A percentile compares a stretch with the other conserved stretches of the same genome.
phyloP scores from a whole-genome alignment of 2,329 filamentous ascomycete genomes.

The Rachicladosporium sp. region DNA sequence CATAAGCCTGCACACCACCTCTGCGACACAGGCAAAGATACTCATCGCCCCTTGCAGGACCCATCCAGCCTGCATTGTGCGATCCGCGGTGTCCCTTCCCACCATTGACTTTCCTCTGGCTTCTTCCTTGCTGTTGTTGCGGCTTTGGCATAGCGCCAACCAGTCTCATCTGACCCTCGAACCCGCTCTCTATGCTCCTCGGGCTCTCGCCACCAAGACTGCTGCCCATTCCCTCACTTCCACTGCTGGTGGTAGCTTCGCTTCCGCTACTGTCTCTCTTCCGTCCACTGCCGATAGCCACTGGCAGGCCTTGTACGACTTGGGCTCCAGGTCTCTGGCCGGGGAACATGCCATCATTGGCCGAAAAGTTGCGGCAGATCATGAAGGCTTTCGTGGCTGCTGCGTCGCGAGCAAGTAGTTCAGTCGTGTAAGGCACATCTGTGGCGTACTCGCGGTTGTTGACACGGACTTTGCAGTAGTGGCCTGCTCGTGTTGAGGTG shows the following conservation, averaged over 20 bases:
- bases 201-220: slow-evolving; percentile 45
- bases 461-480: slow-evolving; percentile 81
- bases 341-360: slow-evolving; percentile 82
- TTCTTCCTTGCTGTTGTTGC: neutral
- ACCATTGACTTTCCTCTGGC: neutral
- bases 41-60: slow-evolving; percentile 7
- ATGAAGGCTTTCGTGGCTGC: slow-evolving; percentile 94
- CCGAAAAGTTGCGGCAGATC: slow-evolving; percentile 94
- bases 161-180: slow-evolving; percentile 23
- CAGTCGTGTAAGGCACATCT: slow-evolving; percentile 70
- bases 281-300: slow-evolving; percentile 51
- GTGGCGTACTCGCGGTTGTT: slow-evolving; percentile 96
- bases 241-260: slow-evolving; percentile 9
- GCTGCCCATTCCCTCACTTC: slow-evolving; percentile 34
- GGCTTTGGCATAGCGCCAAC: slow-evolving; percentile 7
- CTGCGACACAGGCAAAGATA: slow-evolving; percentile 23
- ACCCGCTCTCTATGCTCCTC: slow-evolving; percentile 32
- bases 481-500: slow-evolving; percentile 61
- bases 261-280: slow-evolving; percentile 29
- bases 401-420: slow-evolving; percentile 76
- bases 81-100: neutral
- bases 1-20: slow-evolving; percentile 27
- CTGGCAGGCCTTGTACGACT: slow-evolving; percentile 49
- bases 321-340: slow-evolving; percentile 39
- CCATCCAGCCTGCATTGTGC: neutral